phyloP scores from a whole-genome alignment of 768 basidiomycete species.

The Candolleomyces eurysporus region DNA sequence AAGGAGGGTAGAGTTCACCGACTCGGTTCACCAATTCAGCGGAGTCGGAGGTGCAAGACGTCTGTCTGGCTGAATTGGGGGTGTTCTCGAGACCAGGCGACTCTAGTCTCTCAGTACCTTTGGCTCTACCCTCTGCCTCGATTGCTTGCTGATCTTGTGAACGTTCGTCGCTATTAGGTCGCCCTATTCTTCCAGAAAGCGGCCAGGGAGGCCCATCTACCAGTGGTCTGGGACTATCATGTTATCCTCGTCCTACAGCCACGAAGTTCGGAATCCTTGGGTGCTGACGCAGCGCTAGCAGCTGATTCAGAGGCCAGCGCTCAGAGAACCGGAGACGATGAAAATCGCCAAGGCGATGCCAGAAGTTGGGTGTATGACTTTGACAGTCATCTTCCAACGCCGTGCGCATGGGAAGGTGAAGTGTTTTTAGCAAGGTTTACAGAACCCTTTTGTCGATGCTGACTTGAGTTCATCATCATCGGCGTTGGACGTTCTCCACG shows the following conservation, averaged over 20 bases:
- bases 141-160: neutral
- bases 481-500: conserved; percentile 5
- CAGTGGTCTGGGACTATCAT: conserved; percentile 77
- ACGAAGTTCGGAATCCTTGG: conserved; percentile 9
- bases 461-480: neutral
- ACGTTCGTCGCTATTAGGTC: conserved; percentile 38
- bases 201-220: conserved; percentile 26
- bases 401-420: conserved; percentile 52
- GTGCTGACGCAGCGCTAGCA: neutral
- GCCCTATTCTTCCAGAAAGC: conserved; percentile 63
- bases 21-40: no score
- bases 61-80: no score
- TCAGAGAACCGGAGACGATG: neutral
- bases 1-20: no score
- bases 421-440: conserved; percentile 3
- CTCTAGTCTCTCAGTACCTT: no score
- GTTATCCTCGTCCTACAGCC: conserved; percentile 56
- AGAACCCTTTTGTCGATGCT: neutral
- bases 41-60: no score
- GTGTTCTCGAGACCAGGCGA: no score
- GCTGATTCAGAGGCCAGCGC: no score
- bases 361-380: conserved; percentile 66
- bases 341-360: neutral
- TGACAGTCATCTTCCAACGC: conserved; percentile 52
- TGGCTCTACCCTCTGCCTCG: neutral